Conservation (phyloP, 2,329 filamentous ascomycete species). For the Ceratocystis lukuohia region DNA sequence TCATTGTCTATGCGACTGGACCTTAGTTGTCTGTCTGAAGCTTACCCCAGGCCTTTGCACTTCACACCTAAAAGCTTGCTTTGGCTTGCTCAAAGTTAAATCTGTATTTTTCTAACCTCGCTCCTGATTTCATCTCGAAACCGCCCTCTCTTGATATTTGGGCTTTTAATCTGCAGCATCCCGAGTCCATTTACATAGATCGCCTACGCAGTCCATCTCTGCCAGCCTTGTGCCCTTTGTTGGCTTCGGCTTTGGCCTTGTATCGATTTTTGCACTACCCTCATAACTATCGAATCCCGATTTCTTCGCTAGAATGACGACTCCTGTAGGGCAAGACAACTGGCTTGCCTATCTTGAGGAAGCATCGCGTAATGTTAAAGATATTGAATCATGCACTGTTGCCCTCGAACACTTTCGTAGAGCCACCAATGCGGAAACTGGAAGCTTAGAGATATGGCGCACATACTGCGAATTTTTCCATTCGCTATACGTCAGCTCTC, state of each 20-base stretch:
- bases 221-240: background rate
- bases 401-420: conserved; percentile 60
- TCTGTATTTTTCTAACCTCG: background rate
- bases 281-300: background rate
- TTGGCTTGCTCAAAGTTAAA: background rate
- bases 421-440: conserved; percentile 57
- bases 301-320: conserved; percentile 19
- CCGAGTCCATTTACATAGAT: too few relatives aligned
- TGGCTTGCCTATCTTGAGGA: conserved; percentile 70
- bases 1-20: conserved; percentile 6
- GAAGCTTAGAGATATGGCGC: conserved; percentile 61
- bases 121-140: background rate
- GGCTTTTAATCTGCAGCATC: background rate
- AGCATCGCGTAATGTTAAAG: conserved; percentile 44
- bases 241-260: conserved; percentile 2
- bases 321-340: conserved; percentile 57
- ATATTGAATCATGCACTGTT: conserved; percentile 53
- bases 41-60: background rate
- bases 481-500: conserved; percentile 42
- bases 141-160: background rate
- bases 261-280: background rate
- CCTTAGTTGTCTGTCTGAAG: background rate
- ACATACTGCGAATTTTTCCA: conserved; percentile 68
- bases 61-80: background rate
- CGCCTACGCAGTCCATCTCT: background rate